A percentile compares a stretch with the other conserved stretches of the same genome.
phyloP scores from a whole-genome alignment of 2,329 filamentous ascomycete species.

The Fusarium miscanthi region DNA sequence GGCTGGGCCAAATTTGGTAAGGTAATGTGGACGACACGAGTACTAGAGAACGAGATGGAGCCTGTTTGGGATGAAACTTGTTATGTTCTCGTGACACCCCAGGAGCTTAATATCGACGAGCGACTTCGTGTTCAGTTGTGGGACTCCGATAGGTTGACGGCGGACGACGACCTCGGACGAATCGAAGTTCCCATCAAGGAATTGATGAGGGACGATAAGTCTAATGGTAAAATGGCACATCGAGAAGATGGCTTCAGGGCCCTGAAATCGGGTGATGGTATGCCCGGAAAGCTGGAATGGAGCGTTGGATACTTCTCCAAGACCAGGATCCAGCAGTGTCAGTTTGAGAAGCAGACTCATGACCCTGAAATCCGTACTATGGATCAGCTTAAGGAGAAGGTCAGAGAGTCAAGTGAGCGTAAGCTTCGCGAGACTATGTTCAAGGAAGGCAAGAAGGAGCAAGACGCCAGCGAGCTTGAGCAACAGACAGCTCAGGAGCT shows the following conservation, averaged over 20 bases:
- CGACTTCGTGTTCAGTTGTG: slow-evolving; percentile 76
- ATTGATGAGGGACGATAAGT: slow-evolving; percentile 68
- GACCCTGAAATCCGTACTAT: slow-evolving; percentile 67
- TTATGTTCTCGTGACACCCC: slow-evolving; percentile 74
- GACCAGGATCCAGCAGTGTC: slow-evolving; percentile 69
- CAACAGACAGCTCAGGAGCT: slow-evolving; percentile 77
- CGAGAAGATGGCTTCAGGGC: slow-evolving; percentile 74
- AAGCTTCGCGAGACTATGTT: slow-evolving; percentile 73
- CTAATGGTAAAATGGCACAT: slow-evolving; percentile 70
- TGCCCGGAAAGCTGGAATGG: slow-evolving; percentile 77
- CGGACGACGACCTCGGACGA: slow-evolving; percentile 79
- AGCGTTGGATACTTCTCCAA: slow-evolving; percentile 79
- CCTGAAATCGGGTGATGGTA: slow-evolving; percentile 71
- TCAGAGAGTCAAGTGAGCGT: slow-evolving; percentile 63
- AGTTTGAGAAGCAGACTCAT: slow-evolving; percentile 70
- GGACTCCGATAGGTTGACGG: slow-evolving; percentile 79
- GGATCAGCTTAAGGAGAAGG: slow-evolving; percentile 68
- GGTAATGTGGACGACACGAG: slow-evolving; percentile 70
- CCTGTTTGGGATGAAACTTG: slow-evolving; percentile 78
- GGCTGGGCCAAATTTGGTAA: slow-evolving; percentile 82
- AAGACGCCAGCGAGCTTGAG: slow-evolving; percentile 70
- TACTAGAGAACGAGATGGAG: slow-evolving; percentile 73
- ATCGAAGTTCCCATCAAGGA: slow-evolving; percentile 76
- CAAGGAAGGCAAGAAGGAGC: slow-evolving; percentile 57
- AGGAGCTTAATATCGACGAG: slow-evolving; percentile 79